Evolutionary conservation across 2,329 filamentous ascomycete species (phyloP), one percentile per base, ranked within the genome.

Genomic region (Apiospora sp.): DNA sequence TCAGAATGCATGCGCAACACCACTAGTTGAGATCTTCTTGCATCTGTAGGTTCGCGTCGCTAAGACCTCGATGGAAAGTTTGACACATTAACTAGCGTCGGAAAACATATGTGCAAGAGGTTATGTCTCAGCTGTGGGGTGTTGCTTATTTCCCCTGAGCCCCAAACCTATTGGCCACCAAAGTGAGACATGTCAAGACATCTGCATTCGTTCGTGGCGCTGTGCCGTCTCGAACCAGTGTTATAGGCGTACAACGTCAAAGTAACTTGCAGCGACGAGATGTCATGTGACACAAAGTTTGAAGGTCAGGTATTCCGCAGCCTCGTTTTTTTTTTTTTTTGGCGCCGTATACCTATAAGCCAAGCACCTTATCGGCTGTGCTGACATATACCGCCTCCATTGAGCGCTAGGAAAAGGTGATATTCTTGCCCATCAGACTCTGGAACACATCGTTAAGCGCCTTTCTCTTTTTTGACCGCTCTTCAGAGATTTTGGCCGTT

Each of bases 381-480:
- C 19, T 61, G 10, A 22, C 30, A 22, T 24, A 13, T 24, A 22
- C 34, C 58, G n/a, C 8, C 8, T 68, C 6, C 27, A 27, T 19
- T 27, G 10, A 43, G 4, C 43, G 30, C 61, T 58, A 71, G 30
- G 76, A 81, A 77, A 92, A 94, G 0, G 90, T 94, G 70, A 95
- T 89, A 74, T 91, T 90, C 79, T 88, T 89, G 46, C 89, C 91
- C 81, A 94, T 94, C 77, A 98, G 84, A 72, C 92, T 94, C 75
- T 88, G 89, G 77, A 94, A 97, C 6, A 96, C 92, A 78, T 95
- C 91, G 69, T 97, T 92, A 2, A 98, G 85, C 0, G 92, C 92
- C 79, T 94, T 92, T 61, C 94, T 87, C 84, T 97, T 98, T 75
- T 89, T 87, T 76, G 91, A 70, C 84, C 83, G 74, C n/a, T 43